Evolutionary conservation across 345 rosid genomes (phyloP).

Genomic region (Raphanus raphanistrum): DNA sequence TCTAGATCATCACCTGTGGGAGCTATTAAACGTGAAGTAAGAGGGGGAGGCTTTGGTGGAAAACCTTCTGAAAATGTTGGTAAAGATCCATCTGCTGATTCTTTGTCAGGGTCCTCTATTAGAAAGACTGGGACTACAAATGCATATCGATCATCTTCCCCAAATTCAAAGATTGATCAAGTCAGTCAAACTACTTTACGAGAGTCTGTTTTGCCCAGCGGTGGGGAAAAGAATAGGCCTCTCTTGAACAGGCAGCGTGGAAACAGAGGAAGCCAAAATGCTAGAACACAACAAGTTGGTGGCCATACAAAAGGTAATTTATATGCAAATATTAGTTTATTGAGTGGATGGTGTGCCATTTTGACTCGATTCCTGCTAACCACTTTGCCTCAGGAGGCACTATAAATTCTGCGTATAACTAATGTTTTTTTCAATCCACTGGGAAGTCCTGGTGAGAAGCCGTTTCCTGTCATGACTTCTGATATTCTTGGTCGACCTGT

Average conservation of each 20-base stretch:
- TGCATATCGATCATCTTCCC: conserved; percentile 3
- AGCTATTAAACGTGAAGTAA: conserved; percentile 11
- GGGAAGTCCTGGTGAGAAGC: too few species aligned
- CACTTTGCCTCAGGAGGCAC: not conserved
- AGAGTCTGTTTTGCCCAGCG: not conserved
- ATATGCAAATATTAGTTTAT: not conserved
- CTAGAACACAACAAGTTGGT: conserved; percentile 7
- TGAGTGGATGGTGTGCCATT: not conserved
- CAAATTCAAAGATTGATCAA: conserved; percentile 5
- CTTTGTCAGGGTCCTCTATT: not conserved
- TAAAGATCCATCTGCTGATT: not conserved
- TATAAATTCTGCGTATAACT: not conserved
- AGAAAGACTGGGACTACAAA: conserved; percentile 1
- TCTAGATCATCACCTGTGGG: conserved; percentile 14
- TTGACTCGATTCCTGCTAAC: not conserved
- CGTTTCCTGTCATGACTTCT: not conserved
- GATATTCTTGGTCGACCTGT: not conserved
- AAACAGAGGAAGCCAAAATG: conserved; percentile 8
- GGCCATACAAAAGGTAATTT: conserved; percentile 8
- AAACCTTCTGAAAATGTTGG: conserved; percentile 7
- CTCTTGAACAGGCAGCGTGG: conserved; percentile 9
- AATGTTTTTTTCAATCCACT: too few species aligned
- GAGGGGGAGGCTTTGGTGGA: conserved; percentile 1
- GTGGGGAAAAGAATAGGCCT: conserved; percentile 11
- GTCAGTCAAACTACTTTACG: conserved; percentile 1